Evolutionary conservation across 169 alveolate genomes (phyloP).

Genomic region (Babesia ovata): DNA sequence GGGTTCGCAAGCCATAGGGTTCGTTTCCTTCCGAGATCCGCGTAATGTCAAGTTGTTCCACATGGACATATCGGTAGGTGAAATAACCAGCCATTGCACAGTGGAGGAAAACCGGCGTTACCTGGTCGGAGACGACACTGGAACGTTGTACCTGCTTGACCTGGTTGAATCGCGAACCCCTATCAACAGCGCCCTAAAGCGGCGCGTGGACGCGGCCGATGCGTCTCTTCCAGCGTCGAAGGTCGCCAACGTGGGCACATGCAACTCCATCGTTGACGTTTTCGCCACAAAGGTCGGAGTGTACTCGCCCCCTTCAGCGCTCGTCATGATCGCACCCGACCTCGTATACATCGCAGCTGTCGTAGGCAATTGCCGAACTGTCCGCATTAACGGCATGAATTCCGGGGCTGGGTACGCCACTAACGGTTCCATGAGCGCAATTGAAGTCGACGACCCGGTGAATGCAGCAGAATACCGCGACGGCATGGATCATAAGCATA

Average conservation of each 20-base stretch:
- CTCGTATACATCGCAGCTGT: conserved; percentile 38
- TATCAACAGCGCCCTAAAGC: conserved; percentile 22
- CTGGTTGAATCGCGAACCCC: conserved; percentile 35
- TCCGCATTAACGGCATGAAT: conserved; percentile 7
- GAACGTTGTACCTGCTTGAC: conserved; percentile 51
- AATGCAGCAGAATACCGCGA: background rate
- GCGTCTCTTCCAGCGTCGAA: background rate
- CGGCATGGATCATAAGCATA: background rate
- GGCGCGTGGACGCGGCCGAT: conserved; percentile 15
- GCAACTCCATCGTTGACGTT: conserved; percentile 35
- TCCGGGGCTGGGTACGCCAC: background rate
- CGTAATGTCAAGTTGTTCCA: conserved; percentile 28
- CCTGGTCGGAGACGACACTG: conserved; percentile 59
- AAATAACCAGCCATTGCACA: conserved; percentile 33
- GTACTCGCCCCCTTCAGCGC: conserved; percentile 51
- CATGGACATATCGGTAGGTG: conserved; percentile 42
- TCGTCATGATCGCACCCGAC: conserved; percentile 35
- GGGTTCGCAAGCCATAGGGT: conserved; percentile 58
- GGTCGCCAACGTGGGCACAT: background rate
- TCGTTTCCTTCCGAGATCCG: conserved; percentile 50
- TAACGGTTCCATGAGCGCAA: background rate
- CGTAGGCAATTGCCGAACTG: conserved; percentile 45
- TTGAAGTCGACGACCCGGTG: background rate
- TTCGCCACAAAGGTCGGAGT: conserved; percentile 22
- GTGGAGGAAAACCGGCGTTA: conserved; percentile 33